Base-by-base conservation (phyloP, 768 basidiomycete genomes). In the Boletus vermiculosoides region DNA sequence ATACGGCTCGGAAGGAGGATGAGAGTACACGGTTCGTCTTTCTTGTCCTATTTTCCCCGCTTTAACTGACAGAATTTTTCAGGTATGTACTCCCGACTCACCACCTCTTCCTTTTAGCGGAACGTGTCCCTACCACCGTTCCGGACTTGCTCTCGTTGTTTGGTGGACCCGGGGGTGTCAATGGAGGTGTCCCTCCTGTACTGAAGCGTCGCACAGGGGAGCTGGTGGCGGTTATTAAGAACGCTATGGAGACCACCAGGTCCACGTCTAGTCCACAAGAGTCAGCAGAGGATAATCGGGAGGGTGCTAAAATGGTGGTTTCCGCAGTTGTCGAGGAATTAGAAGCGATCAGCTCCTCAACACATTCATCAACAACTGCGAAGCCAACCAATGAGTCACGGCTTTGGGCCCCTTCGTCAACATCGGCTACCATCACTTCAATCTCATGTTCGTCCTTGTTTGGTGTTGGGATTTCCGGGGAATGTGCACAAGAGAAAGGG, bases 31-130 rank as follows among this genome's bases (percentile, higher is more conserved):
- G 87, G 87, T 94, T 68, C 45, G 83, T 73, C 4, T 34, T 52
- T 34, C n/a, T 37, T 41, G 8, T 18, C 31, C 44, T 25, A 20
- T 53, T 45, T 48, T 13, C 13, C 22, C 22, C 22, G 15, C 30
- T 16, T 50, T 47, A 13, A 39, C 45, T 16, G 13, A 52, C 12
- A 15, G 9, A 18, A 8, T 34, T 45, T 47, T 57, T 22, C 49
- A 88, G 88, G 73, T 92, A 86, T 67, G 82, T 93, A 18, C 74
- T 93, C 12, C 80, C 85, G 37, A 92, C 92, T 62, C 90, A 91
- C 60, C 77, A 80, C 63, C 68, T 93, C 25, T 90, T 94, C 67
- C 77, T 79, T 55, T 72, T 92, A 20, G 86, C 84, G n/a, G 90
- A 92, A 64, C 78, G 78, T 25, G 79, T 82, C 8, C 91, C 92